phyloP scores from a whole-genome alignment of 2,329 filamentous ascomycete species.

The Hypoxylon sp. region DNA sequence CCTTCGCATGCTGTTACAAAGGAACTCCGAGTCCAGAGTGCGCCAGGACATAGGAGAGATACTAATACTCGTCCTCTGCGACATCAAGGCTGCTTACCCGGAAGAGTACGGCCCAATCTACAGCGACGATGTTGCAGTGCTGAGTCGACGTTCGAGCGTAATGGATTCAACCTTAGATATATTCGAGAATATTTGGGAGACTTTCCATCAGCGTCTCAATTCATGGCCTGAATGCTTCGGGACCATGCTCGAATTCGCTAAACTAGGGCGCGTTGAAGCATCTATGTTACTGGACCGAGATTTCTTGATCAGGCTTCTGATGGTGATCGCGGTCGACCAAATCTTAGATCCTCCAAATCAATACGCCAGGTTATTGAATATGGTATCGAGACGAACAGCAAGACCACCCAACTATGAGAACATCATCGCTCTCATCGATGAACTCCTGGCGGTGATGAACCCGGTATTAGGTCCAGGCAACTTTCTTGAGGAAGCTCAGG shows the following conservation, averaged over 20 bases:
- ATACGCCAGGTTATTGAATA: conserved; percentile 66
- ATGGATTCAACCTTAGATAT: conserved; percentile 59
- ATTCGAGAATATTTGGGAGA: conserved; percentile 70
- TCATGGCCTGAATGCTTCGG: conserved; percentile 84
- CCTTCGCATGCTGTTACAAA: conserved; percentile 74
- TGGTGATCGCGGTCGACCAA: conserved; percentile 72
- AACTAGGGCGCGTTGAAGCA: conserved; percentile 70
- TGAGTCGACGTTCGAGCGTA: conserved; percentile 49
- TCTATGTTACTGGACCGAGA: conserved; percentile 69
- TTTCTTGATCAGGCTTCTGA: conserved; percentile 70
- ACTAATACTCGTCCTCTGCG: conserved; percentile 65
- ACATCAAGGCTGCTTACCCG: conserved; percentile 63
- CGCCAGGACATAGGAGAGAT: conserved; percentile 65
- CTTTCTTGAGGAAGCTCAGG: conserved; percentile 56
- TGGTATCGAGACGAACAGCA: conserved; percentile 63
- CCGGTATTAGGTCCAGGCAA: conserved; percentile 51
- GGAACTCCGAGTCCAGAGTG: conserved; percentile 68
- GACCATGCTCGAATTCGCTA: conserved; percentile 75
- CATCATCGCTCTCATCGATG: conserved; percentile 64
- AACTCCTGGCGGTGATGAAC: conserved; percentile 60
- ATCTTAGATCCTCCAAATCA: conserved; percentile 64
- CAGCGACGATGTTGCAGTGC: conserved; percentile 49
- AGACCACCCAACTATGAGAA: conserved; percentile 67
- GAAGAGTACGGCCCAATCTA: conserved; percentile 59
- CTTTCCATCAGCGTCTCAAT: conserved; percentile 71